Conservation (phyloP, 1,284 basidiomycete species). For the Agroathelia rolfsii region DNA sequence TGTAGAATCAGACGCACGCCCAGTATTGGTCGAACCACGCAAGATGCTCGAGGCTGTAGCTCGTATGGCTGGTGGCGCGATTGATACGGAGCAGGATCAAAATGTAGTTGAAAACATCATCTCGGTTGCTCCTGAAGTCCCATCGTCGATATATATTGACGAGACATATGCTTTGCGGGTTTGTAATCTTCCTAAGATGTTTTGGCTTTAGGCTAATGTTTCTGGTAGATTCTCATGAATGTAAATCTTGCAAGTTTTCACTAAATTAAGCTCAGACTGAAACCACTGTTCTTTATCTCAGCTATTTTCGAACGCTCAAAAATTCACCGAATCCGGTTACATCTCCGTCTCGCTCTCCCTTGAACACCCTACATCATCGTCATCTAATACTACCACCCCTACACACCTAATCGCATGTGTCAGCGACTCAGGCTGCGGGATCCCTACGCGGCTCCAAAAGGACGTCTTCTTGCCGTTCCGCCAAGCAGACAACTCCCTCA, state of each 20-base stretch:
- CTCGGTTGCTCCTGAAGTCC: constrained; percentile 17
- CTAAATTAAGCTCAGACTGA: too few relatives aligned
- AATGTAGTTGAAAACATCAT: constrained; percentile 18
- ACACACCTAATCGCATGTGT: constrained; percentile 7
- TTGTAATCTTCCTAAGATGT: constrained; percentile 5
- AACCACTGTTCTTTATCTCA: constrained; percentile 16
- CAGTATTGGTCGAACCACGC: constrained; percentile 19
- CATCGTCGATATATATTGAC: constrained; percentile 18
- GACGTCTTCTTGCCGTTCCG: constrained; percentile 19
- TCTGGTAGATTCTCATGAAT: too few relatives aligned
- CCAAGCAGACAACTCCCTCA: constrained; percentile 21
- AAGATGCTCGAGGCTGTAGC: constrained; percentile 22
- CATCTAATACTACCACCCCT: too few relatives aligned
- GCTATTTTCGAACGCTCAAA: constrained; percentile 23
- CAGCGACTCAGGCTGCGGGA: constrained; percentile 21
- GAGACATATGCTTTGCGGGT: constrained; percentile 22
- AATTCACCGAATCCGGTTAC: constrained; percentile 22
- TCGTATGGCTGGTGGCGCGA: constrained; percentile 17
- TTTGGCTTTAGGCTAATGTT: too few relatives aligned
- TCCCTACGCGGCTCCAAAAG: constrained; percentile 14
- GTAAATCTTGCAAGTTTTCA: too few relatives aligned
- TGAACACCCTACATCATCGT: too few relatives aligned
- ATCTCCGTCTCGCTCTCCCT: constrained; percentile 18
- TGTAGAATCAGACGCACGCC: constrained; percentile 19
- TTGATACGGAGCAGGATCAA: constrained; percentile 14